phyloP scores from a whole-genome alignment of 371 early-diverging fungal species.

The Mucor racemosus region DNA sequence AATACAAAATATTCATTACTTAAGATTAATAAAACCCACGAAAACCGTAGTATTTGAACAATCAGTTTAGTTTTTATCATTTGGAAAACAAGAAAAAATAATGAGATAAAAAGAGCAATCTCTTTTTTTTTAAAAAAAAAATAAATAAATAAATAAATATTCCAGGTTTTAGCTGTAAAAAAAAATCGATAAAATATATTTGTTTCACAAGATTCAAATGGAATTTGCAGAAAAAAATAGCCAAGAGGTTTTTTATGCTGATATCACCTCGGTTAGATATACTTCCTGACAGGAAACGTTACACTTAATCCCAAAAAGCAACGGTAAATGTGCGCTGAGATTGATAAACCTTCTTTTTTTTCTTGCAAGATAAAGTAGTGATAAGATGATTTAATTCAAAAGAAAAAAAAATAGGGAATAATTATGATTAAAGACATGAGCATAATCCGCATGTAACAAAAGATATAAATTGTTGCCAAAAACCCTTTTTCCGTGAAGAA shows the following conservation, averaged over 20 bases:
- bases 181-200: not conserved
- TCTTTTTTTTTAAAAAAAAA: not conserved
- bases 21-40: constrained; percentile 19
- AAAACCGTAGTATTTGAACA: constrained; percentile 6
- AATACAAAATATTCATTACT: constrained; percentile 20
- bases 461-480: constrained; percentile 31
- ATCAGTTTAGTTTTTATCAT: constrained; percentile 13
- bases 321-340: not conserved
- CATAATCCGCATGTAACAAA: constrained; percentile 31
- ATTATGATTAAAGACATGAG: constrained; percentile 19
- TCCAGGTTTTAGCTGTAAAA: not conserved
- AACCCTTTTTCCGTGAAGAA: constrained; percentile 27
- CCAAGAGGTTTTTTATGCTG: not conserved
- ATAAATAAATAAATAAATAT: not conserved
- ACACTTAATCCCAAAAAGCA: constrained; percentile 4
- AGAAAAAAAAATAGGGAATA: not conserved
- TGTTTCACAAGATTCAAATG: not conserved
- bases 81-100: not conserved
- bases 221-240: not conserved
- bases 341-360: not conserved
- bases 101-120: not conserved
- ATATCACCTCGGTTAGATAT: not conserved
- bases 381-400: not conserved
- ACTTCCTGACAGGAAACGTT: constrained; percentile 15
- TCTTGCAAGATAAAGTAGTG: not conserved